Conservation (phyloP, 2,329 filamentous ascomycete genomes). For the Pseudopyrenochaeta lycopersici region DNA sequence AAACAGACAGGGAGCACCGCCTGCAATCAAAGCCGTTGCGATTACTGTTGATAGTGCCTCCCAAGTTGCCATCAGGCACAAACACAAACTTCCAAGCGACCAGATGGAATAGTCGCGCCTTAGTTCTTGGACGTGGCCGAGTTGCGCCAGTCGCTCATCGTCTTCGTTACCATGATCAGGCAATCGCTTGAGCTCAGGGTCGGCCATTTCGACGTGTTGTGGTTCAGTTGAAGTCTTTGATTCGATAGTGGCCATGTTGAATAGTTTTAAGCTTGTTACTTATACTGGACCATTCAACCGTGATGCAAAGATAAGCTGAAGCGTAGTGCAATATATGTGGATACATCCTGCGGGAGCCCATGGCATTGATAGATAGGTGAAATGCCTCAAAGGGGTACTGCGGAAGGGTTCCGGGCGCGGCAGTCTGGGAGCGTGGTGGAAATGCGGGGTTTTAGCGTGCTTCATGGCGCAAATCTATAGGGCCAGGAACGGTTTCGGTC, state of each 20-base stretch:
- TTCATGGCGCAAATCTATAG: not conserved
- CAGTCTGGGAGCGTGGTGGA: not conserved
- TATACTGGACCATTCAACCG: slow-evolving; percentile 3
- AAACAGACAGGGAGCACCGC: slow-evolving; percentile 58
- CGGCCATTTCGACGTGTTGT: slow-evolving; percentile 15
- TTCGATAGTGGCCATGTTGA: slow-evolving; percentile 6
- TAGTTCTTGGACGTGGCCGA: slow-evolving; percentile 37
- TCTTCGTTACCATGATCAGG: slow-evolving; percentile 11
- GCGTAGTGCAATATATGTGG: not conserved
- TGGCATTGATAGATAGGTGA: slow-evolving; percentile 1
- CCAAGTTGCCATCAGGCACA: slow-evolving; percentile 63
- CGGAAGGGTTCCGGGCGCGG: slow-evolving; percentile 1
- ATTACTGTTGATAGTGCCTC: slow-evolving; percentile 60
- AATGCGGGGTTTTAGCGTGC: slow-evolving; percentile 6
- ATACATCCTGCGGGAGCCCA: not conserved
- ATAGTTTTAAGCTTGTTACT: not conserved
- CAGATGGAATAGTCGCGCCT: slow-evolving; percentile 54
- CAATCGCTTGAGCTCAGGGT: slow-evolving; percentile 12
- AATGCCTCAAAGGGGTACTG: not conserved
- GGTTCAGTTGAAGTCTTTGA: slow-evolving; percentile 3
- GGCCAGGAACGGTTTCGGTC: not conserved
- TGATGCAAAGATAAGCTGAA: slow-evolving; percentile 12
- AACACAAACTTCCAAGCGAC: slow-evolving; percentile 55
- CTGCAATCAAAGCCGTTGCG: slow-evolving; percentile 54
- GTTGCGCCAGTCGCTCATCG: slow-evolving; percentile 24